phyloP scores from a whole-genome alignment of 306 rosid species.

The Malus asiatica region DNA sequence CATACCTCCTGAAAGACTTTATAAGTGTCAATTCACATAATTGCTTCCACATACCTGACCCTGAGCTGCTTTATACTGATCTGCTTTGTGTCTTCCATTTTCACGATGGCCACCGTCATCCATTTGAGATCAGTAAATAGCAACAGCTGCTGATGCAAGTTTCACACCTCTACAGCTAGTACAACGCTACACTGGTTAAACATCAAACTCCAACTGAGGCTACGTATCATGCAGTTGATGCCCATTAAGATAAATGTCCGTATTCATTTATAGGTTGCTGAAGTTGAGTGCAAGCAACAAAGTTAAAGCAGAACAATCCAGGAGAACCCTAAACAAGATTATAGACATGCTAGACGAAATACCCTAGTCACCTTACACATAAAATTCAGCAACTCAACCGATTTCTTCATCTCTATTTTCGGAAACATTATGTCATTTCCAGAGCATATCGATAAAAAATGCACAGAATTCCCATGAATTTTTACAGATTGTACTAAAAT shows the following conservation, averaged over 20 bases:
- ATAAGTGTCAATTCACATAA: not conserved
- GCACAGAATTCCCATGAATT: not conserved
- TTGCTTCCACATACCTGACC: conserved; percentile 62
- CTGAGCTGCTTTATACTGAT: conserved; percentile 81
- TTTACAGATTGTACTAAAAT: no score
- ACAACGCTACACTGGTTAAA: conserved; percentile 14
- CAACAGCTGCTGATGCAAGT: conserved; percentile 15
- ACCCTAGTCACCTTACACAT: no score
- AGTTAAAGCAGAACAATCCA: not conserved
- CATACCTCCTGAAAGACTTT: not conserved
- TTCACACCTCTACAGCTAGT: conserved; percentile 16
- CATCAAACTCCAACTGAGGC: not conserved
- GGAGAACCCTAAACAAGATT: not conserved
- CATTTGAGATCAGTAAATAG: conserved; percentile 43
- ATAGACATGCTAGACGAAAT: no score
- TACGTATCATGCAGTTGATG: conserved; percentile 25
- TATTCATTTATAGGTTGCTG: not conserved
- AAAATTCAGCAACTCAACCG: not conserved
- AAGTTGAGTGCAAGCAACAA: not conserved
- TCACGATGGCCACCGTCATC: conserved; percentile 89
- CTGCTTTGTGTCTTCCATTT: conserved; percentile 87
- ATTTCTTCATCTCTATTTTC: not conserved
- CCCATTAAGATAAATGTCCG: not conserved
- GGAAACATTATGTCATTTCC: not conserved
- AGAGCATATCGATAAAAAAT: not conserved